These are phyloP conservation scores for Favolaschia claudopus DNA, from an alignment of 768 basidiomycete species.

Conservation along the genomic window DNA sequence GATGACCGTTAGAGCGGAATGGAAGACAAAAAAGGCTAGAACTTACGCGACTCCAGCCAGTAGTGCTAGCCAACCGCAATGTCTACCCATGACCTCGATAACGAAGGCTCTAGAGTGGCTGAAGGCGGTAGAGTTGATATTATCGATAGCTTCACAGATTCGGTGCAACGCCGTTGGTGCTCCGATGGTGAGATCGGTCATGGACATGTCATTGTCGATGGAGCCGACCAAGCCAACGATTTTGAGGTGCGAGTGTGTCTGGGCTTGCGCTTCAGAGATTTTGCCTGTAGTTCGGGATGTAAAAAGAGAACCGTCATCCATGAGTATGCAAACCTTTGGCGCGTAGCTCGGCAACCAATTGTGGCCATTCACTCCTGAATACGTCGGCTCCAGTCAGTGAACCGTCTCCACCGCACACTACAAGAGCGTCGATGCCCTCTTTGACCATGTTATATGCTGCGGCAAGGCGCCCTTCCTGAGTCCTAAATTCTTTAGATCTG, in stretches of 20 bases:
- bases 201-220: constrained; percentile 99
- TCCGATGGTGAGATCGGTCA: constrained; percentile 97
- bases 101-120: constrained; percentile 98
- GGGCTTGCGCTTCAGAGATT: constrained; percentile 78
- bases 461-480: constrained; percentile 83
- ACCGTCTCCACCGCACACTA: constrained; percentile 97
- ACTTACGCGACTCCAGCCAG: constrained; percentile 89
- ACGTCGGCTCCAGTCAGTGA: constrained; percentile 95
- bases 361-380: constrained; percentile 94
- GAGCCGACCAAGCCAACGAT: constrained; percentile 99
- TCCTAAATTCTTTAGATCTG: constrained; percentile 84
- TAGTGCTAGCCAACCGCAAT: constrained; percentile 98
- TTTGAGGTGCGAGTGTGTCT: constrained; percentile 82
- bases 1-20: background rate
- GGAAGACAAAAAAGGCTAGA: background rate
- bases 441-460: constrained; percentile 93
- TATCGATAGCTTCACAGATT: constrained; percentile 98
- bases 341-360: constrained; percentile 74
- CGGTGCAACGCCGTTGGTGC: constrained; percentile 94
- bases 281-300: constrained; percentile 51
- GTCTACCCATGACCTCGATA: constrained; percentile 98
- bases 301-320: background rate
- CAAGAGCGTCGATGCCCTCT: constrained; percentile 96
- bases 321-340: constrained; percentile 55
- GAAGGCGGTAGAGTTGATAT: constrained; percentile 95